Evolutionary conservation across 2,329 filamentous ascomycete genomes (phyloP), one percentile per base, ranked within the genome.

Genomic region (Penicillium corylophilum): DNA sequence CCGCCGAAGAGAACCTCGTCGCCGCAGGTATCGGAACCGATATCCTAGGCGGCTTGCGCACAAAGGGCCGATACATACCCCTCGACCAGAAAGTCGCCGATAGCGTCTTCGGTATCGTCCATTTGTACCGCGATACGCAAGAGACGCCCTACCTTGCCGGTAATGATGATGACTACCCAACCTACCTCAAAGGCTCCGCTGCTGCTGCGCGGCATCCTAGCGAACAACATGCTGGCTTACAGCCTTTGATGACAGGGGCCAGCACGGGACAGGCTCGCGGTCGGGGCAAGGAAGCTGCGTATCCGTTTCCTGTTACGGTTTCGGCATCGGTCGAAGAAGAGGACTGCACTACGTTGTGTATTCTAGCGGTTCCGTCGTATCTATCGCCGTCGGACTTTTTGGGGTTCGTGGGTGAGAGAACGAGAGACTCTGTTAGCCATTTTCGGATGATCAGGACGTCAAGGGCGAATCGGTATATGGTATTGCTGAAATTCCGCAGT

Each of bases 381-480:
- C 87, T 97, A 76, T 90, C 90, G 7, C 89, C 92, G 0, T 88
- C 88, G 6, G 93, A 97, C 66, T 90, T 99, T 53, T 75, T 97
- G 57, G 92, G 90, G 0, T 97, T 95, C 63, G 83, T 97, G 5
- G 94, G 94, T 3, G 89, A 96, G 68, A 85, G 85, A 66, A 96
- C 93, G 70, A 83, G 89, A 68, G 84, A 88, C 51, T 83, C 92
- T 54, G 90, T 99, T 52, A 94, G 88, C 63, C 94, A 99, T 75
- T 96, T 96, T 68, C 82, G 94, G 47, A 90, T 99, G 83, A 89
- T 99, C 50, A 86, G 91, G 78, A 97, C 94, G 1, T 88, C 87
- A 48, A 82, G 86, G 57, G 86, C 90, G 70, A 96, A 95, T 71
- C 84, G 92, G 55, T 97, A 97, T 74, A 88, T 99, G 79, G 93